phyloP scores from a whole-genome alignment of 176 grass and related monocot genomes.

The maize (Zea mays) region DNA sequence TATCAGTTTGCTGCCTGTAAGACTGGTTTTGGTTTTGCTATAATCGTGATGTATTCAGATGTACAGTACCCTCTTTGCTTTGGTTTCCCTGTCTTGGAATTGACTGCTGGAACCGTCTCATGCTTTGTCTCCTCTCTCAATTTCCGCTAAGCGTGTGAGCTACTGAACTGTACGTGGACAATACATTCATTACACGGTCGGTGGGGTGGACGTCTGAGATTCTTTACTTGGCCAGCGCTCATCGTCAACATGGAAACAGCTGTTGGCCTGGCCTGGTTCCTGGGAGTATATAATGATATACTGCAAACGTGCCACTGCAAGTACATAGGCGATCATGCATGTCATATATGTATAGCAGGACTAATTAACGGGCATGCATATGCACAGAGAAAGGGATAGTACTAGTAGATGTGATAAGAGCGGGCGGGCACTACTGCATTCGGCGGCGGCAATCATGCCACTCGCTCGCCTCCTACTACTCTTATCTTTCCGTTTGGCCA shows the following conservation, averaged over 20 bases:
- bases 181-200: not conserved
- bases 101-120: not conserved
- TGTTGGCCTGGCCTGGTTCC: not conserved
- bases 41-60: not conserved
- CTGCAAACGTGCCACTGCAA: not conserved
- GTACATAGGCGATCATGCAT: not conserved
- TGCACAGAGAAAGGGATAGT: not conserved
- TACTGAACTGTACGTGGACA: not conserved
- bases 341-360: not conserved
- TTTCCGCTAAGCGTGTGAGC: not conserved
- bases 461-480: not conserved
- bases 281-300: not conserved
- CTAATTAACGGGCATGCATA: no score
- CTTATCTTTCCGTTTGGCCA: slow-evolving; percentile 8
- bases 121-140: not conserved
- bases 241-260: not conserved
- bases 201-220: not conserved
- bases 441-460: slow-evolving; percentile 14
- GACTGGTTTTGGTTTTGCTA: not conserved
- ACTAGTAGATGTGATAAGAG: not conserved
- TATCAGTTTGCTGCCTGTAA: not conserved
- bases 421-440: not conserved
- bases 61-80: not conserved
- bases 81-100: not conserved
- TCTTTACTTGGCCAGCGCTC: not conserved